Percentiles rank a stretch among this genome's conserved stretches.
Conservation (phyloP, 2,329 filamentous ascomycete genomes). For the Cercospora beticola region DNA sequence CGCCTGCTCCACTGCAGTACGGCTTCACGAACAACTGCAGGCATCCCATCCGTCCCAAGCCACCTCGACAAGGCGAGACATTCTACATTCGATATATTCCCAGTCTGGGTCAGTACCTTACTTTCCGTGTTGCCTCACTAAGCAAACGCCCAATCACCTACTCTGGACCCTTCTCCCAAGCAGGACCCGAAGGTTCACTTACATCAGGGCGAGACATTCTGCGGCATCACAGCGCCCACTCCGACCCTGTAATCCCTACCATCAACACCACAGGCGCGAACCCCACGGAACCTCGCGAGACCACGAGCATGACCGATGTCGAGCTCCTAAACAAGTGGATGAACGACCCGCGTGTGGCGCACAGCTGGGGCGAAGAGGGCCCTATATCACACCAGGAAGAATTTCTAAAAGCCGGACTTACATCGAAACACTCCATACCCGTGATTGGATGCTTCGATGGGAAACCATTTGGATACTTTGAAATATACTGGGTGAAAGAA, state of each 20-base stretch:
- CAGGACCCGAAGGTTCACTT: conserved; percentile 30
- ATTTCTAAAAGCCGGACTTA: conserved; percentile 67
- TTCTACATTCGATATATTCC: conserved; percentile 89
- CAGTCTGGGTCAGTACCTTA: conserved; percentile 78
- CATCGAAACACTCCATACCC: conserved; percentile 76
- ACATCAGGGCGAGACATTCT: conserved; percentile 35
- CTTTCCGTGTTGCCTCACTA: conserved; percentile 79
- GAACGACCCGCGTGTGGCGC: conserved; percentile 75
- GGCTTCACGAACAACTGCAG: conserved; percentile 73
- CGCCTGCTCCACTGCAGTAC: conserved; percentile 79
- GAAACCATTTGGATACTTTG: conserved; percentile 94
- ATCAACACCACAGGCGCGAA: conserved; percentile 21
- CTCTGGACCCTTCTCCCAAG: conserved; percentile 53
- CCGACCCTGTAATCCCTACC: conserved; percentile 49
- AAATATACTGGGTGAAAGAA: conserved; percentile 98
- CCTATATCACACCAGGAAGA: conserved; percentile 58
- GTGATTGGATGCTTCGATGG: conserved; percentile 93
- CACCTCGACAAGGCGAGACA: conserved; percentile 82
- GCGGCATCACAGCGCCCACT: conserved; percentile 28
- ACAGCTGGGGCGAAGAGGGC: conserved; percentile 76
- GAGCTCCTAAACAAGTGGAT: conserved; percentile 84
- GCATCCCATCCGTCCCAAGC: conserved; percentile 84
- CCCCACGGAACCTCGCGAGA: conserved; percentile 12
- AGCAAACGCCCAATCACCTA: conserved; percentile 64
- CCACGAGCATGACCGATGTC: conserved; percentile 51